Evolutionary conservation across 192 early-diverging fungal species (phyloP).

Genomic region (Geranomyces michiganensis): DNA sequence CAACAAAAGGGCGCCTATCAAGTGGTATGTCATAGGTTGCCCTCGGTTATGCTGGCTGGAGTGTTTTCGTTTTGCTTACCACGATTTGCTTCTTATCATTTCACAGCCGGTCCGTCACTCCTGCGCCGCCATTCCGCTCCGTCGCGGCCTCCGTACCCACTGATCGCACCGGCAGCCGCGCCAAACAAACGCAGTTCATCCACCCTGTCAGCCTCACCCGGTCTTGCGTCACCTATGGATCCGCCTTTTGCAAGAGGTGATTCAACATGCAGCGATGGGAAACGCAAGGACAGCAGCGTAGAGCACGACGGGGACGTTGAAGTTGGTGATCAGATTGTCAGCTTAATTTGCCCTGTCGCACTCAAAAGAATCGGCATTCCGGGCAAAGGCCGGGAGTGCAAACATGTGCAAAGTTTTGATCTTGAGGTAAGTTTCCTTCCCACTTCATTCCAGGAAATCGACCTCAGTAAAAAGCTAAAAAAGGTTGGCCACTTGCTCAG

Average conservation of each 20-base stretch:
- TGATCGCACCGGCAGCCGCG: conserved; percentile 1
- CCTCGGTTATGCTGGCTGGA: too few relatives aligned
- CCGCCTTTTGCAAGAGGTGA: not conserved
- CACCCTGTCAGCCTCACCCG: conserved; percentile 19
- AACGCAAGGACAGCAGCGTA: not conserved
- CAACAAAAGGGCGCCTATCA: not conserved
- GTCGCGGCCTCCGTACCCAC: conserved; percentile 17
- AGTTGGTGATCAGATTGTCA: conserved; percentile 36
- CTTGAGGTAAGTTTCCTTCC: conserved; percentile 8
- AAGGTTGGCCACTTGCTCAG: not conserved
- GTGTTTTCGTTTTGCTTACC: not conserved
- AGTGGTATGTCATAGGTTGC: not conserved
- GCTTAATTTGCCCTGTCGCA: conserved; percentile 24
- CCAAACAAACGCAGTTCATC: conserved; percentile 16
- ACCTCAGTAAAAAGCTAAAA: not conserved
- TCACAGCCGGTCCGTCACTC: conserved; percentile 21
- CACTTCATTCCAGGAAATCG: not conserved
- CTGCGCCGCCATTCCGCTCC: conserved; percentile 29
- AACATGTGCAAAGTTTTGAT: conserved; percentile 36
- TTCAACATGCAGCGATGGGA: not conserved
- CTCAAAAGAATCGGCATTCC: conserved; percentile 21
- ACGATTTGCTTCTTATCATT: not conserved
- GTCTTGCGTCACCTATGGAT: conserved; percentile 1
- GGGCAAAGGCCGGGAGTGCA: conserved; percentile 29
- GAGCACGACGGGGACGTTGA: conserved; percentile 18